Base-by-base conservation (phyloP, 2,329 filamentous ascomycete species). In the Neofusicoccum cordaticola region DNA sequence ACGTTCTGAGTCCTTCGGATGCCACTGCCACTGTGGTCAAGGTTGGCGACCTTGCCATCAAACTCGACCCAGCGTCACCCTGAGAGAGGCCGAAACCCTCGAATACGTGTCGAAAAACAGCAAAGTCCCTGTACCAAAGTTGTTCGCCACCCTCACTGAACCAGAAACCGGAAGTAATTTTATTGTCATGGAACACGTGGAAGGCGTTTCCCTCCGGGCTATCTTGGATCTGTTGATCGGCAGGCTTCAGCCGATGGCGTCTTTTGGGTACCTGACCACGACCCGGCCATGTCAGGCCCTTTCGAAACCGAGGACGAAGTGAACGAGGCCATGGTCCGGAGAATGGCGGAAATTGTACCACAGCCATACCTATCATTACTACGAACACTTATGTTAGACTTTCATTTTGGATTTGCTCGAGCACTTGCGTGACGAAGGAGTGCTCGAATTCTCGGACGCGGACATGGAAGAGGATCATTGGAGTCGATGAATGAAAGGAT, bases 101-200 rank as follows among this genome's bases (percentile, higher is more conserved):
- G 51, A 48, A 48, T 66, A 62, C 57, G 17, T 67, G 17, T 35
- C 41, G 2, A 11, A 60, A 13, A 22, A 66, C 19, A 65, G 44
- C 53, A 35, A 44, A 9, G 48, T 67, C 31, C 63, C 66, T 11
- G 66, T 65, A 13, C 63, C 58, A 12, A 48, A 62, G 27, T 17
- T 65, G 2, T 61, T 61, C 13, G 42, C 41, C 8, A 52, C 58
- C n/a, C 51, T 65, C 42, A 58, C 41, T 8, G 58, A 67, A 3
- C 62, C 42, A 34, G 47, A 45, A 15, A 65, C 62, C 13, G 15
- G 31, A 2, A 42, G 8, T 19, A 56, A 60, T 22, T 68, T 67
- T 53, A 67, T 70, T n/a, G 48, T 67, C 27, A 70, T 70, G 65
- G 63, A 70, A 31, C 60, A 66, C 52, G 61, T 69, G 15, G n/a